These are phyloP conservation scores for Vickermania spadyakhi DNA, from an alignment of 208 protist genomes.

Conservation along the genomic window DNA sequence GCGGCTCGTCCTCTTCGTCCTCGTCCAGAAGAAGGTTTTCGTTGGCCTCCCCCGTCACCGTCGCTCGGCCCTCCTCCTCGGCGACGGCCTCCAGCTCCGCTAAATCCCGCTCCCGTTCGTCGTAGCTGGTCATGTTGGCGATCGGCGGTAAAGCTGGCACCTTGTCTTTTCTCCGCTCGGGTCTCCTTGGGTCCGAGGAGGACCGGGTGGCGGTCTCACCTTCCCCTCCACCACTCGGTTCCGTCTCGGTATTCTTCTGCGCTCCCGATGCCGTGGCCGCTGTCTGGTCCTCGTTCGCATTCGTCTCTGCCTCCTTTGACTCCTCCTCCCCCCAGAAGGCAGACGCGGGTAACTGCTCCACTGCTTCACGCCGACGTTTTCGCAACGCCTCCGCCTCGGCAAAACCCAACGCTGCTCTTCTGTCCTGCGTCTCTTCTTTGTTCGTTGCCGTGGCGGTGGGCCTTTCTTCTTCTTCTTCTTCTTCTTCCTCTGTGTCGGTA, in stretches of 20 bases:
- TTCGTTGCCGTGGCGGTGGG: not conserved
- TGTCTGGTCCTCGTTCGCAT: constrained; percentile 2
- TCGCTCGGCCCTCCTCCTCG: constrained; percentile 1
- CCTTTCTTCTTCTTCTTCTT: not conserved
- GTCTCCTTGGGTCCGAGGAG: constrained; percentile 1
- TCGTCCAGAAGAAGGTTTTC: too few species aligned
- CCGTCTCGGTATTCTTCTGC: not conserved
- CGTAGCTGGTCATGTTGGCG: constrained; percentile 13
- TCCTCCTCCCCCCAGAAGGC: constrained; percentile 11
- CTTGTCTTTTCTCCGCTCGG: not conserved
- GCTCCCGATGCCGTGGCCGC: not conserved
- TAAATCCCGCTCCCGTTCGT: constrained; percentile 38
- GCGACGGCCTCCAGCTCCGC: constrained; percentile 30
- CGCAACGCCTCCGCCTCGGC: not conserved
- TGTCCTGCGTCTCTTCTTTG: constrained; percentile 7
- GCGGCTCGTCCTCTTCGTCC: constrained; percentile 9
- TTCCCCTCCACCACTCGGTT: not conserved
- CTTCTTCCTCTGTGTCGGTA: constrained; percentile 1
- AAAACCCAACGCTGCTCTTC: too few species aligned
- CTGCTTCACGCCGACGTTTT: constrained; percentile 4
- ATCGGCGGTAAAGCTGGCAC: not conserved
- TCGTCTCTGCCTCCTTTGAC: not conserved
- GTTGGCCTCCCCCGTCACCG: not conserved
- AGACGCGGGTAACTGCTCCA: constrained; percentile 2
- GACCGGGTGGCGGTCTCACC: not conserved